Base-by-base conservation (phyloP, 179 eudicot species). In the Heliamphora pulchella region DNA sequence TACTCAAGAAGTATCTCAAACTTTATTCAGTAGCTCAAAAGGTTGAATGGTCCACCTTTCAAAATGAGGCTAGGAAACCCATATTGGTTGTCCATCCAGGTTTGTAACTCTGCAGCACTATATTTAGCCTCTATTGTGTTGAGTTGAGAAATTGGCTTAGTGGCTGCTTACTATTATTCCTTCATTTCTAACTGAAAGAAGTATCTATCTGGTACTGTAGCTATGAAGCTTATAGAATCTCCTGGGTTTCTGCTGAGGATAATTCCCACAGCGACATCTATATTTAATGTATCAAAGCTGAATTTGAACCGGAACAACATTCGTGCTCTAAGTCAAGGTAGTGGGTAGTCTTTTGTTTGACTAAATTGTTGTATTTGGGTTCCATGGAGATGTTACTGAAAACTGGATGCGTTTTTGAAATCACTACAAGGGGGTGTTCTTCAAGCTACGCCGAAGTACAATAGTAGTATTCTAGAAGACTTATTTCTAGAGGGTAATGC, bases 51-150 rank as follows among this genome's bases (percentile, higher is more conserved):
- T 86, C 89, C 9, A 79, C 84, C 64, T 87, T 94, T 66, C 98
- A 95, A 69, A 93, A 92, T 79, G 98, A 95, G 87, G 95, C 94
- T 46, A 89, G 98, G 72, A 95, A 95, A 84, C 98, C 98, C 67
- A 74, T 93, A 80, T 80, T 95, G 84, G 85, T 88, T 65, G 81
- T 93, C 73, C 82, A 90, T 80, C 92, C 97, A 90, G 98, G 98
- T 93, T 41, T 67, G 83, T 55, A 50, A 20, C 43, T 68, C 61
- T 67, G 66, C 44, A 50, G 51, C 55, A 9, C 53, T 48, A 55
- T 46, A 3, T 76, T 14, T 2, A 43, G 4, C 48, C 71, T 77
- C 58, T 65, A 44, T 64, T 53, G 10, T 47, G 5, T 51, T 3
- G 1, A 17, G 22, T 78, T 78, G 41, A 13, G 43, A 46, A 20